A percentile compares a stretch with the other conserved stretches of the same genome.
These are phyloP conservation scores for Neolentinus lepideus DNA, from an alignment of 1,284 basidiomycete species.

Conservation along the genomic window DNA sequence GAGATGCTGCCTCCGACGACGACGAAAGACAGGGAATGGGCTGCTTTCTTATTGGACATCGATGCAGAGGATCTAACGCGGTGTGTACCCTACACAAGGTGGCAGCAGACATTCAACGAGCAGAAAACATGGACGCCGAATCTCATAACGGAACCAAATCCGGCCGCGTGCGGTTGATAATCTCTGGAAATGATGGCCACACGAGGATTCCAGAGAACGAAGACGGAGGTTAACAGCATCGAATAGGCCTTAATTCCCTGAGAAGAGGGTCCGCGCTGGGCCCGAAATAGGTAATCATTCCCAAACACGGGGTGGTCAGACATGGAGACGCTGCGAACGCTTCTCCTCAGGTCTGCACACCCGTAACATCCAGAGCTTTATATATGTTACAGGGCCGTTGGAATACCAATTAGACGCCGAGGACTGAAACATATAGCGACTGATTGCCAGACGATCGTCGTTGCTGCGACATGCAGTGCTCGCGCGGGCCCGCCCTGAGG, in stretches of 20 bases:
- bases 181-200: not conserved
- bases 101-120: not conserved
- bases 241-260: not conserved
- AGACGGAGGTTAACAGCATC: not conserved
- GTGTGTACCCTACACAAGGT: not conserved
- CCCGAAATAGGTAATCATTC: not conserved
- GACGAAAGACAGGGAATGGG: not conserved
- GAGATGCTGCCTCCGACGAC: slow-evolving; percentile 2
- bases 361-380: too few species aligned
- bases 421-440: too few species aligned
- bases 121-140: not conserved
- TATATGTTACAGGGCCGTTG: too few species aligned
- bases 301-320: not conserved
- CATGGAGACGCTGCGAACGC: not conserved
- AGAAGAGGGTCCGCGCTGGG: not conserved
- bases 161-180: not conserved
- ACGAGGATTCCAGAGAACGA: not conserved
- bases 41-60: not conserved
- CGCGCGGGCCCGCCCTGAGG: too few species aligned
- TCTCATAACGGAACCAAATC: not conserved
- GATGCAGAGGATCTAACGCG: not conserved
- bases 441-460: too few species aligned
- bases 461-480: too few species aligned
- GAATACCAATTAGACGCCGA: too few species aligned
- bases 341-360: not conserved